phyloP scores from a whole-genome alignment of 768 basidiomycete genomes.

The Lyophyllum semitale region DNA sequence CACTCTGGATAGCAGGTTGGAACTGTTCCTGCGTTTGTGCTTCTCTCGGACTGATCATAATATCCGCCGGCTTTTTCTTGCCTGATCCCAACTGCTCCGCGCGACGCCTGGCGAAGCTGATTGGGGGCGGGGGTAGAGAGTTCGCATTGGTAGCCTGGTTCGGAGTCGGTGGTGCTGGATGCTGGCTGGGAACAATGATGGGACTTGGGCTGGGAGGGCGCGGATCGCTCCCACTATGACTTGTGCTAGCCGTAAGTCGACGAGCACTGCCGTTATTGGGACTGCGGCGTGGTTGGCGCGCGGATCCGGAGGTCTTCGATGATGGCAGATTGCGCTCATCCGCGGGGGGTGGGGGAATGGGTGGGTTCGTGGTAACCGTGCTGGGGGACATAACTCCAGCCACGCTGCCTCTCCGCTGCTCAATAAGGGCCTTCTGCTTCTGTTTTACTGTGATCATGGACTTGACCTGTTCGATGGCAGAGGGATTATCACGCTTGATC shows the following conservation, averaged over 20 bases:
- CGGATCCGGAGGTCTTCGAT: constrained; percentile 20
- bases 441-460: constrained; percentile 66
- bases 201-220: constrained; percentile 37
- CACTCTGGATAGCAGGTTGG: constrained; percentile 74
- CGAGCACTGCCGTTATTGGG: constrained; percentile 34
- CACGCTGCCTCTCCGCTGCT: constrained; percentile 67
- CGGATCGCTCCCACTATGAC: constrained; percentile 18
- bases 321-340: constrained; percentile 25
- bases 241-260: constrained; percentile 23
- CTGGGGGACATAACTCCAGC: constrained; percentile 41
- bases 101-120: constrained; percentile 77
- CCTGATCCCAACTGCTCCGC: constrained; percentile 60
- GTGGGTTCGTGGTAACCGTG: constrained; percentile 22
- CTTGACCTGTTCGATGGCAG: constrained; percentile 61
- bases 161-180: constrained; percentile 27
- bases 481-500: constrained; percentile 58
- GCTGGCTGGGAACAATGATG: constrained; percentile 28
- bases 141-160: constrained; percentile 28
- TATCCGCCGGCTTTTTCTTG: constrained; percentile 78
- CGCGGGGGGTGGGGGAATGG: constrained; percentile 27
- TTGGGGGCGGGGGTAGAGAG: constrained; percentile 68
- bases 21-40: constrained; percentile 53
- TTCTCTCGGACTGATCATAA: constrained; percentile 74
- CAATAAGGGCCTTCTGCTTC: constrained; percentile 70
- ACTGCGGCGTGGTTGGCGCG: constrained; percentile 37